Conservation (phyloP, 2,329 filamentous ascomycete species). For the Rhexocercosporidium sp. region DNA sequence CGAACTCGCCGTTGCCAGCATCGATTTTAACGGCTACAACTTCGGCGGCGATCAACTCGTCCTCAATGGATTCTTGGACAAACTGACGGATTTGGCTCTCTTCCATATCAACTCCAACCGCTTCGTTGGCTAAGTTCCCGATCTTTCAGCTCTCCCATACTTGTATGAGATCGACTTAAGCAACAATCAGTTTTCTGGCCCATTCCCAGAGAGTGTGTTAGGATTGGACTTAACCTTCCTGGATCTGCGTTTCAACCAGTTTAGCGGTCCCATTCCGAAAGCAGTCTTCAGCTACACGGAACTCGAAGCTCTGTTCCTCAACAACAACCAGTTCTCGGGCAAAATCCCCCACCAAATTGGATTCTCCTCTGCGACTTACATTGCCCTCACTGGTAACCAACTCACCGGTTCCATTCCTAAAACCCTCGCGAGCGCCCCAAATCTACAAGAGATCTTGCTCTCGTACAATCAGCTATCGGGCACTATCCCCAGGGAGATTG, state of each 20-base stretch:
- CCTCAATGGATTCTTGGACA: not conserved
- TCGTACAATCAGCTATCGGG: not conserved
- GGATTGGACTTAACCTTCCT: not conserved
- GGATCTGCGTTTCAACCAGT: not conserved
- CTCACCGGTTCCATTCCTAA: not conserved
- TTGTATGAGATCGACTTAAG: not conserved
- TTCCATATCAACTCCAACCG: not conserved
- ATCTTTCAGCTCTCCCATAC: not conserved
- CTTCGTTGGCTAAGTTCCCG: not conserved
- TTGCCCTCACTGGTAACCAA: not conserved
- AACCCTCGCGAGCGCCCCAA: not conserved
- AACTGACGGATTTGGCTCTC: not conserved
- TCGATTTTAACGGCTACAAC: not conserved
- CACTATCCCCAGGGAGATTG: not conserved
- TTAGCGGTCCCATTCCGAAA: not conserved
- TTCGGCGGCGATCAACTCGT: not conserved
- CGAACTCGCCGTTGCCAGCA: not conserved
- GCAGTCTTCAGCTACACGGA: not conserved
- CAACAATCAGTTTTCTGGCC: not conserved
- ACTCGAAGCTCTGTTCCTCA: not conserved
- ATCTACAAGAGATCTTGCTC: not conserved
- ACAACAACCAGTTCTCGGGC: not conserved
- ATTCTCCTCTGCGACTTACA: not conserved
- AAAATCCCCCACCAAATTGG: not conserved
- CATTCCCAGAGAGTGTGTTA: not conserved